phyloP scores from a whole-genome alignment of 495 filamentous ascomycete genomes.

The Talaromyces adpressus region DNA sequence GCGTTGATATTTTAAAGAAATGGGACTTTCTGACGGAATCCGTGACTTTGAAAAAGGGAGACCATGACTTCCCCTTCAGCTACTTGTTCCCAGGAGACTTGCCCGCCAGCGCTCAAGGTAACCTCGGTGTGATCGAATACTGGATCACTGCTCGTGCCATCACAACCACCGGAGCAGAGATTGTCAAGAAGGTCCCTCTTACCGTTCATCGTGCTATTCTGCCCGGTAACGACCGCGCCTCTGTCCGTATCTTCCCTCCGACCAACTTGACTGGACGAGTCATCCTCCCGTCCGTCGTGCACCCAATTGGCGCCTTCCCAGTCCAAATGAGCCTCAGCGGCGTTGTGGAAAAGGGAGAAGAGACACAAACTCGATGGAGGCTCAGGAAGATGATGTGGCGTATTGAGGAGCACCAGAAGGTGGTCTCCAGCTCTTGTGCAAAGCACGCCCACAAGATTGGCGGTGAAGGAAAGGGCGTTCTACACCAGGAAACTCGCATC shows the following conservation, averaged over 20 bases:
- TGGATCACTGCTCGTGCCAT: constrained; percentile 65
- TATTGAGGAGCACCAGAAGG: constrained; percentile 77
- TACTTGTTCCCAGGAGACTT: constrained; percentile 81
- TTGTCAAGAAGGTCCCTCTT: constrained; percentile 57
- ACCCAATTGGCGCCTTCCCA: constrained; percentile 80
- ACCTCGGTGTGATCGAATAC: constrained; percentile 71
- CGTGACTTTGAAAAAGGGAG: constrained; percentile 52
- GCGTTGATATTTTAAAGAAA: constrained; percentile 61
- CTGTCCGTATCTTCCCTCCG: constrained; percentile 89
- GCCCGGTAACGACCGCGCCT: constrained; percentile 66
- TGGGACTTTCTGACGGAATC: constrained; percentile 74
- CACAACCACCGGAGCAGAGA: constrained; percentile 50
- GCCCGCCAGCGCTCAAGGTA: constrained; percentile 70
- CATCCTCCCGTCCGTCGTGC: constrained; percentile 70
- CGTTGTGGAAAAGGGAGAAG: constrained; percentile 56
- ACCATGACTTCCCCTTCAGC: constrained; percentile 86
- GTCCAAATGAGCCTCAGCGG: constrained; percentile 75
- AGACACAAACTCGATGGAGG: constrained; percentile 70
- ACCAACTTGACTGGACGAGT: constrained; percentile 84
- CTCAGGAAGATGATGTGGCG: constrained; percentile 88
- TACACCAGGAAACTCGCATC: constrained; percentile 68
- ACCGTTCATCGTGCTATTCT: constrained; percentile 69
- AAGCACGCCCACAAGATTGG: constrained; percentile 70
- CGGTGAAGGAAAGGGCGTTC: constrained; percentile 64
- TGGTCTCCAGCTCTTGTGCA: constrained; percentile 72